Percentiles rank a stretch among this genome's conserved stretches.
Evolutionary conservation across 1,139 yeast genomes (phyloP).

Genomic region (Nakaseomyces kungkrabaensis): DNA sequence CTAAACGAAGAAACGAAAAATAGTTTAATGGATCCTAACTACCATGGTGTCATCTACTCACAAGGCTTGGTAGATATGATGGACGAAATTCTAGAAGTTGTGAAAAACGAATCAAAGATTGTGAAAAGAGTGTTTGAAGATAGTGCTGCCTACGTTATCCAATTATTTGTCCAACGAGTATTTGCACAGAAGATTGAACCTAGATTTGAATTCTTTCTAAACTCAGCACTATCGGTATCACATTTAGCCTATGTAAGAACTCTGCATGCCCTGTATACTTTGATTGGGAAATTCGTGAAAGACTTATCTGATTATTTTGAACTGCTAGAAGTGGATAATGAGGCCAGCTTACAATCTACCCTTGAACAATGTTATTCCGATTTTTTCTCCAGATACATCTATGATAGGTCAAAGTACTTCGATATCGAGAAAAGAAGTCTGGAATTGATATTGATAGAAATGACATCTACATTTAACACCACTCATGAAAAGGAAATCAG

Average conservation of each 20-base stretch:
- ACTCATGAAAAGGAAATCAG: conserved; percentile 43
- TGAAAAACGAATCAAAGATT: conserved; percentile 63
- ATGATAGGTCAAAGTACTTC: conserved; percentile 56
- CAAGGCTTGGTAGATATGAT: conserved; percentile 33
- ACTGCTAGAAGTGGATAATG: conserved; percentile 35
- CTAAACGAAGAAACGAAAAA: conserved; percentile 36
- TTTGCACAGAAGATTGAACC: conserved; percentile 70
- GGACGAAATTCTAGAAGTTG: conserved; percentile 36
- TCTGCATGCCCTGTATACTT: conserved; percentile 53
- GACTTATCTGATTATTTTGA: conserved; percentile 51
- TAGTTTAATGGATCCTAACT: conserved; percentile 38
- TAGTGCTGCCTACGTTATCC: conserved; percentile 54
- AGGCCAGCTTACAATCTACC: conserved; percentile 39
- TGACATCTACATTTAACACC: conserved; percentile 42
- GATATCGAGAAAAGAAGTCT: conserved; percentile 63
- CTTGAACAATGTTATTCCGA: conserved; percentile 68
- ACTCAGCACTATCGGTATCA: conserved; percentile 53
- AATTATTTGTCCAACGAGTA: conserved; percentile 62
- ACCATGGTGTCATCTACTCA: conserved; percentile 33
- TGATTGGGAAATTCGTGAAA: conserved; percentile 54
- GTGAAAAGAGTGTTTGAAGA: conserved; percentile 65
- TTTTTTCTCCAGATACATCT: conserved; percentile 60
- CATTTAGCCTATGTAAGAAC: conserved; percentile 71
- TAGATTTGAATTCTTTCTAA: conserved; percentile 53
- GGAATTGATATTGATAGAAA: conserved; percentile 45